These are phyloP conservation scores for Bretschneidera sinensis DNA, from an alignment of 345 rosid species.

Conservation along the genomic window DNA sequence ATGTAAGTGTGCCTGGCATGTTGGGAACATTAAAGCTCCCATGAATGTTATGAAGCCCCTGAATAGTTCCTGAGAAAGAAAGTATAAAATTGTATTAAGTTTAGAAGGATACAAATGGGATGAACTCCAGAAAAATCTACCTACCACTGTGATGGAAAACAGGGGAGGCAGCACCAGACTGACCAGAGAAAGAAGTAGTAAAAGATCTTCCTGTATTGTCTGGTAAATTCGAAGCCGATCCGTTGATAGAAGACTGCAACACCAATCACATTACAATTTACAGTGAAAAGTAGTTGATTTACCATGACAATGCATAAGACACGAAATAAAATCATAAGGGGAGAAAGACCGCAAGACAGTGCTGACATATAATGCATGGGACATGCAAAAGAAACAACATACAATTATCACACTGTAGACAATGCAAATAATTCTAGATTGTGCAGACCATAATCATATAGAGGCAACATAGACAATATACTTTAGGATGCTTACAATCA, in stretches of 20 bases:
- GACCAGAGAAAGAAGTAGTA: conserved; percentile 82
- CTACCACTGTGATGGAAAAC: conserved; percentile 71
- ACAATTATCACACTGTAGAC: background rate
- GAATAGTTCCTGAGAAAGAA: conserved; percentile 60
- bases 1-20: conserved; percentile 82
- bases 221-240: conserved; percentile 84
- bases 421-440: no score
- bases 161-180: conserved; percentile 88
- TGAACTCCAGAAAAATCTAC: conserved; percentile 20
- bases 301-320: background rate
- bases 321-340: background rate
- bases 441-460: background rate
- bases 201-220: conserved; percentile 76
- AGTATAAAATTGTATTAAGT: conserved; percentile 8
- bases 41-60: conserved; percentile 84
- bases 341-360: background rate
- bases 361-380: background rate
- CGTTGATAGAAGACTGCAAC: conserved; percentile 82
- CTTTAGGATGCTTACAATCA: background rate
- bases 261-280: conserved; percentile 12
- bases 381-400: no score
- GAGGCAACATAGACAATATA: background rate
- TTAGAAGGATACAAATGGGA: conserved; percentile 8
- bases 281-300: background rate
- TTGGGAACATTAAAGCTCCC: conserved; percentile 88